These are phyloP conservation scores for Leucosporidium scottii DNA, from an alignment of 768 basidiomycete species.

Conservation along the genomic window DNA sequence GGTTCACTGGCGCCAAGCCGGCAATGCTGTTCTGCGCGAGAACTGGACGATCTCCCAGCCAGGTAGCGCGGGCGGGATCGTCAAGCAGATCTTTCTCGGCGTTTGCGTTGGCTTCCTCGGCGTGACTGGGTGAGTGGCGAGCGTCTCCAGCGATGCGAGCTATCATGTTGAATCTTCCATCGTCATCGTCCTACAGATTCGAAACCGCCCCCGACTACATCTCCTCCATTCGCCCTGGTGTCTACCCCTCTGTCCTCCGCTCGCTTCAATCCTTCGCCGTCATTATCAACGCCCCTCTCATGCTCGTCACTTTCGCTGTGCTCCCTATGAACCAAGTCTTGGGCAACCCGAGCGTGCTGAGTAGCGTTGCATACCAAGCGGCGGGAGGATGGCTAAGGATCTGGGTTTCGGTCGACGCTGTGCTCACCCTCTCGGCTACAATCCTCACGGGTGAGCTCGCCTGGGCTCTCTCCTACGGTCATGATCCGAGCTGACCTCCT, in stretches of 20 bases:
- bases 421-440: slow-evolving; percentile 65
- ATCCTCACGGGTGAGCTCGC: slow-evolving; percentile 56
- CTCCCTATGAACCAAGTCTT: slow-evolving; percentile 52
- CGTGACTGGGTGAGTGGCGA: slow-evolving; percentile 60
- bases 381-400: slow-evolving; percentile 58
- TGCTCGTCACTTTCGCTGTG: slow-evolving; percentile 56
- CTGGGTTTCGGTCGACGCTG: slow-evolving; percentile 60
- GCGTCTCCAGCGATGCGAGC: no score
- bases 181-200: slow-evolving; percentile 40
- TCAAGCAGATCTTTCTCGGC: slow-evolving; percentile 56
- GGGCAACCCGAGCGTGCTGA: slow-evolving; percentile 56
- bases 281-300: slow-evolving; percentile 52
- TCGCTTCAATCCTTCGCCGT: slow-evolving; percentile 60
- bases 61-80: slow-evolving; percentile 41
- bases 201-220: slow-evolving; percentile 55
- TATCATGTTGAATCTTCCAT: no score
- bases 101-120: slow-evolving; percentile 66
- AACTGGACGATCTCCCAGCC: slow-evolving; percentile 53
- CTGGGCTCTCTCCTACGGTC: slow-evolving; percentile 9
- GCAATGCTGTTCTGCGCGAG: slow-evolving; percentile 48
- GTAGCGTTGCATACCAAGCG: slow-evolving; percentile 54
- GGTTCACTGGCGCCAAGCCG: slow-evolving; percentile 52
- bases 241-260: slow-evolving; percentile 56
- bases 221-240: slow-evolving; percentile 53
- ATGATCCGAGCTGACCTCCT: slow-evolving; percentile 52